Evolutionary conservation across 2,329 filamentous ascomycete genomes (phyloP).

Genomic region (Aspergillus brasiliensis): DNA sequence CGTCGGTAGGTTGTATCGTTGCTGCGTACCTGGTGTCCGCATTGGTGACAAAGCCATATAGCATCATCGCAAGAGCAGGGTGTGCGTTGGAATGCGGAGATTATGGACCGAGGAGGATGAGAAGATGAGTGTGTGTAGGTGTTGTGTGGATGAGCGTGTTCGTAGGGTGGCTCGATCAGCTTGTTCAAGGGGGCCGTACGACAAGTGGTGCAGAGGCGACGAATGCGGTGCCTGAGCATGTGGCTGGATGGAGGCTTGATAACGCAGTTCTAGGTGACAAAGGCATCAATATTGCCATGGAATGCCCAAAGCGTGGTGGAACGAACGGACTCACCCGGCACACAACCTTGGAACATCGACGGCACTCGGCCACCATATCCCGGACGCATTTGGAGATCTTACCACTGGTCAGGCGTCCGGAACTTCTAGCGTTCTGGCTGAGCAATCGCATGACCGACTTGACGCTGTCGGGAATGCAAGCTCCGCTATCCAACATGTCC

Average conservation of each 20-base stretch:
- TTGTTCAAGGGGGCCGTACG: conserved; percentile 65
- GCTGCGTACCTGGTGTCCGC: conserved; percentile 68
- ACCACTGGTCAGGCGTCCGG: conserved; percentile 56
- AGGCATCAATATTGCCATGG: conserved; percentile 12
- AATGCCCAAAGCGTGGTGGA: not conserved
- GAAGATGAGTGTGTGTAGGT: conserved; percentile 3
- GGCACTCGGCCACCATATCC: conserved; percentile 83
- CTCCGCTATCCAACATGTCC: conserved; percentile 47
- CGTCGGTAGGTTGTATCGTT: conserved; percentile 61
- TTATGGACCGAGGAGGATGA: conserved; percentile 49
- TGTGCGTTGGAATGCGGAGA: conserved; percentile 52
- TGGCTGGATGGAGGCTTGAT: conserved; percentile 75
- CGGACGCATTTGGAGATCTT: conserved; percentile 79
- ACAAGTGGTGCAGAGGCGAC: conserved; percentile 77
- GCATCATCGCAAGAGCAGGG: conserved; percentile 59
- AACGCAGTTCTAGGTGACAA: conserved; percentile 72
- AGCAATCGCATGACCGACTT: conserved; percentile 34
- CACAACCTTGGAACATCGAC: conserved; percentile 73
- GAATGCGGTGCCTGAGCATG: conserved; percentile 72
- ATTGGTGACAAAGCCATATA: conserved; percentile 85
- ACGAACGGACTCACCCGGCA: conserved; percentile 68
- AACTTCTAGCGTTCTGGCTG: conserved; percentile 31
- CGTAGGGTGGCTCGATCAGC: conserved; percentile 30
- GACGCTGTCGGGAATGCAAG: conserved; percentile 32
- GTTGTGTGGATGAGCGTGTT: conserved; percentile 34